phyloP scores from a whole-genome alignment of 2,329 filamentous ascomycete species.

The Diplodia mutila region DNA sequence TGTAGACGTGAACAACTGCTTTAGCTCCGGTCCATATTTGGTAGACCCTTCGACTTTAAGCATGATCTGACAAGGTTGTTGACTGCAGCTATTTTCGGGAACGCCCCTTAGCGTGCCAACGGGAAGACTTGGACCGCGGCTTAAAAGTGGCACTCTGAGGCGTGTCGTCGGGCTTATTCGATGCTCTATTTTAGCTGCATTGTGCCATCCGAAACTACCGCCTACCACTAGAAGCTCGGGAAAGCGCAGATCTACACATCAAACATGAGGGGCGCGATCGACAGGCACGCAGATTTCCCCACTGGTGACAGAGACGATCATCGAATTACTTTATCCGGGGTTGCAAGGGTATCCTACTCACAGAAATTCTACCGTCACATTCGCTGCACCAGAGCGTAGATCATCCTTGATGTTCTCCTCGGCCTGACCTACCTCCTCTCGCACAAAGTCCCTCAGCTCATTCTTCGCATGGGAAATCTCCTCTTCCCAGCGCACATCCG shows the following conservation, averaged over 20 bases:
- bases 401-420: neutral
- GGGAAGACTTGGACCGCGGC: neutral
- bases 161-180: neutral
- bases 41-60: neutral
- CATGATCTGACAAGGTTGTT: neutral
- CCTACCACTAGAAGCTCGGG: neutral
- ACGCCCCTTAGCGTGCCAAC: neutral
- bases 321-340: neutral
- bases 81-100: neutral
- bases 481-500: neutral
- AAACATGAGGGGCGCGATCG: neutral
- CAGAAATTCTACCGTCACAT: neutral
- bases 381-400: neutral
- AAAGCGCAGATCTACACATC: neutral
- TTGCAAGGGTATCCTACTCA: neutral
- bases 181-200: neutral
- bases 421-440: neutral
- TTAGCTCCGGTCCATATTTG: neutral
- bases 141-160: neutral
- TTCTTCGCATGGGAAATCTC: neutral
- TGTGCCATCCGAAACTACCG: neutral
- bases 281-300: neutral
- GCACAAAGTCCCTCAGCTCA: neutral
- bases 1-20: neutral
- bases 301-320: neutral